Conservation (phyloP, 2,329 filamentous ascomycete genomes). For the Clarireedia homoeocarpa region DNA sequence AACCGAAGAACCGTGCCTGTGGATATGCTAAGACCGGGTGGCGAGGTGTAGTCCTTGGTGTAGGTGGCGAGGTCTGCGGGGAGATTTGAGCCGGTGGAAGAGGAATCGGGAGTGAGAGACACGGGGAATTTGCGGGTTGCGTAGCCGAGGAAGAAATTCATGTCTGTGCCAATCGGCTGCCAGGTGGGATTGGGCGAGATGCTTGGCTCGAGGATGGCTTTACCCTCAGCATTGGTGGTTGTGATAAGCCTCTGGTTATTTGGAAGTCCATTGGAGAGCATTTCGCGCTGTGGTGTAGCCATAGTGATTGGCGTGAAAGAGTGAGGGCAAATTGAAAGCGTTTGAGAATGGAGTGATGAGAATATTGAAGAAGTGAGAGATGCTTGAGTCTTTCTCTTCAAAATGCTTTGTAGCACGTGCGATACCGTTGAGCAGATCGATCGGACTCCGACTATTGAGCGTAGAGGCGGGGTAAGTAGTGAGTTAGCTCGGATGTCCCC, state of each 20-base stretch:
- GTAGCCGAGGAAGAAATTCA: slow-evolving; percentile 22
- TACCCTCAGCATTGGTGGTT: slow-evolving; percentile 14
- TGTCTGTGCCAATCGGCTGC: slow-evolving; percentile 13
- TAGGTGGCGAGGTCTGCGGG: slow-evolving; percentile 17
- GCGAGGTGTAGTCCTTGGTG: slow-evolving; percentile 11
- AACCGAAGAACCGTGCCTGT: slow-evolving; percentile 20
- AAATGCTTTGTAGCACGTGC: neutral
- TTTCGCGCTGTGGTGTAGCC: neutral
- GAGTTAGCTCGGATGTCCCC: neutral
- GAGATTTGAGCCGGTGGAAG: neutral
- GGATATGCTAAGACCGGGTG: slow-evolving; percentile 17
- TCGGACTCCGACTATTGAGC: too few species aligned
- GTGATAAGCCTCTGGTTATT: slow-evolving; percentile 21
- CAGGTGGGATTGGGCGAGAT: slow-evolving; percentile 12
- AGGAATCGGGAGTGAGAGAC: neutral
- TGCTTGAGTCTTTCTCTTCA: too few species aligned
- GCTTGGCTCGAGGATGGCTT: slow-evolving; percentile 16
- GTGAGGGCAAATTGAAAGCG: neutral
- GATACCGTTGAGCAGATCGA: too few species aligned
- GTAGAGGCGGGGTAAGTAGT: neutral
- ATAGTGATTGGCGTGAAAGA: neutral
- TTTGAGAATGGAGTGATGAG: neutral
- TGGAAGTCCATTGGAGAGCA: slow-evolving; percentile 17
- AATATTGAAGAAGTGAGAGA: neutral
- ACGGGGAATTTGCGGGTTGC: slow-evolving; percentile 18